phyloP scores from a whole-genome alignment of 768 basidiomycete species.

The Leccinum rimulosum region DNA sequence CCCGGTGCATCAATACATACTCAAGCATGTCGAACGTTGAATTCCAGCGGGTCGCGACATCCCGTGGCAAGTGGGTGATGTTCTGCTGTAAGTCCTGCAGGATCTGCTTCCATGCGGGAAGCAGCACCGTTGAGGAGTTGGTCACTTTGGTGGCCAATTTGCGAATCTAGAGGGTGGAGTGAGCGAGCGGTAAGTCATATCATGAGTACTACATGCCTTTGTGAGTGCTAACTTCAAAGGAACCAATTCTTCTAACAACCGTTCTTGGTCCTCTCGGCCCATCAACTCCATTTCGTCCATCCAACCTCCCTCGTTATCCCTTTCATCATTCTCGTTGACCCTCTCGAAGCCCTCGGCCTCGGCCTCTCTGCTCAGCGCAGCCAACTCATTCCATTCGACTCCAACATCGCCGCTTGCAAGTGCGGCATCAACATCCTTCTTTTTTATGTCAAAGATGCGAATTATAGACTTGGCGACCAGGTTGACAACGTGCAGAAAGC shows the following conservation, averaged over 20 bases:
- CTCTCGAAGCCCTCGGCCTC: too few species aligned
- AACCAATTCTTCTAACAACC: conserved; percentile 9
- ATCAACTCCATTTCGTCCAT: conserved; percentile 26
- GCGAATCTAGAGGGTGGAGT: conserved; percentile 22
- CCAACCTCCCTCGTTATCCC: conserved; percentile 18
- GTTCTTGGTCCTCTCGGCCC: conserved; percentile 8
- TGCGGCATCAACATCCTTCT: too few species aligned
- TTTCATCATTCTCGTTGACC: neutral
- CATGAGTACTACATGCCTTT: conserved; percentile 5
- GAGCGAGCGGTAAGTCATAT: neutral
- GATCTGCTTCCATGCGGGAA: conserved; percentile 19
- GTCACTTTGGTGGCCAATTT: conserved; percentile 16
- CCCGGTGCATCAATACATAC: conserved; percentile 18
- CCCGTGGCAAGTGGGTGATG: conserved; percentile 2
- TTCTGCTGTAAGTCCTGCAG: conserved; percentile 9
- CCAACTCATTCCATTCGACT: too few species aligned
- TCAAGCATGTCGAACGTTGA: conserved; percentile 18
- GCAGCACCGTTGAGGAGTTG: conserved; percentile 20
- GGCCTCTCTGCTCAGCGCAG: too few species aligned
- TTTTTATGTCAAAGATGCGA: too few species aligned
- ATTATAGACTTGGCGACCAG: too few species aligned
- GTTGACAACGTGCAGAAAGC: too few species aligned
- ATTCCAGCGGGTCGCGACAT: conserved; percentile 4
- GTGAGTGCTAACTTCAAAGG: conserved; percentile 29
- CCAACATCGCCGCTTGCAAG: too few species aligned